Evolutionary conservation across 2,329 filamentous ascomycete genomes (phyloP).

Genomic region (Alternaria ventricosa): DNA sequence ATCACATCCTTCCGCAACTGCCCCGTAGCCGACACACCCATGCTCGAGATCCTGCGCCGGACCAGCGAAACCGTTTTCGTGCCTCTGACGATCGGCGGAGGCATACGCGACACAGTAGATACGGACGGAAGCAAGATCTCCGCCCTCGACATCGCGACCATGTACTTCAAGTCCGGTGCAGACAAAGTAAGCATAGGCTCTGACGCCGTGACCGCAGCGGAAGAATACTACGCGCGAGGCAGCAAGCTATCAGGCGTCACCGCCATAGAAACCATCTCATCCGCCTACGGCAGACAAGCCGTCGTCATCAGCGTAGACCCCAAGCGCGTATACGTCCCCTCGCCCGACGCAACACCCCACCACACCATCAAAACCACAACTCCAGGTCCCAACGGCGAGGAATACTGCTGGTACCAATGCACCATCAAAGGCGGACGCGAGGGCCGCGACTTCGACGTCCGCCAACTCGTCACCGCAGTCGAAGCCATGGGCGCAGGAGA

Average conservation of each 20-base stretch:
- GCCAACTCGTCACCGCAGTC: conserved; percentile 85
- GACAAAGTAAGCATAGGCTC: conserved; percentile 98
- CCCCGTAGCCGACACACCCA: conserved; percentile 87
- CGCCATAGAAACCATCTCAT: conserved; percentile 93
- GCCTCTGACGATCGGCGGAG: conserved; percentile 91
- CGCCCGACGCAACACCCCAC: conserved; percentile 71
- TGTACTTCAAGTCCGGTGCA: conserved; percentile 97
- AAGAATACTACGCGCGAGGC: conserved; percentile 81
- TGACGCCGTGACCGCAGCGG: conserved; percentile 90
- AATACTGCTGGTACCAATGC: conserved; percentile 94
- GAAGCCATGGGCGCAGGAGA: conserved; percentile 96
- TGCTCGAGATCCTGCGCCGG: conserved; percentile 89
- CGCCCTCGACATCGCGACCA: conserved; percentile 88
- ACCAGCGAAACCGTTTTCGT: conserved; percentile 94
- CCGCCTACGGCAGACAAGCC: conserved; percentile 93
- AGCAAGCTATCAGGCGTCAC: conserved; percentile 77
- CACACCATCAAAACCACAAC: conserved; percentile 75
- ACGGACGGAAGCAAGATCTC: conserved; percentile 85
- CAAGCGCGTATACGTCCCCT: conserved; percentile 82
- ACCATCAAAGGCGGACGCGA: conserved; percentile 96
- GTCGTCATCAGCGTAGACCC: conserved; percentile 97
- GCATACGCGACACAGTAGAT: conserved; percentile 91
- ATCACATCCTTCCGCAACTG: conserved; percentile 98
- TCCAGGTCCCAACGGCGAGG: conserved; percentile 77
- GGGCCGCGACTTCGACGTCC: conserved; percentile 90